Evolutionary conservation across 495 filamentous ascomycete species (phyloP), one percentile per base, ranked within the genome.

Genomic region (Zalerion maritima): DNA sequence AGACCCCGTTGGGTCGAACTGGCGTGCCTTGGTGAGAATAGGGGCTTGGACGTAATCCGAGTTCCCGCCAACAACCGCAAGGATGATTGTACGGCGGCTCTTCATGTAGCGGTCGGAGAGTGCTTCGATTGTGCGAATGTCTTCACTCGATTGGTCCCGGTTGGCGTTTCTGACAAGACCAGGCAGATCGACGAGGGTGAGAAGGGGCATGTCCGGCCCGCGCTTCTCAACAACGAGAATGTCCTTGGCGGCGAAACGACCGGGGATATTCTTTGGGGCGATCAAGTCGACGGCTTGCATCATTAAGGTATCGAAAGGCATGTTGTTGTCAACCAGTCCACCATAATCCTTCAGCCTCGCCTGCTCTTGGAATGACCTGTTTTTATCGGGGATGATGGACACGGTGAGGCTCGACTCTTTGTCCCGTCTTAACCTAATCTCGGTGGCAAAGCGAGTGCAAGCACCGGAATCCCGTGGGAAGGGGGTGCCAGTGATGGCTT

Each of bases 401-500:
- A 62, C 65, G 14, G 49, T 59, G 21, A 57, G 47, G 32, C 48
- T 57, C 12, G 52, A 45, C 12, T 55, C 39, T 11, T 61, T 50
- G 1, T 61, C 58, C 30, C 67, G 60, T 24, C 63, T 57, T 9
- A 52, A 41, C 21, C 49, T 41, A 30, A 34, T 67, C 39, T 83
- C 74, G 0, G 71, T 81, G 2, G 76, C 69, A 34, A 80, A 80
- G 0, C 73, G 59, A 0, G 78, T 82, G 45, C 78, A 81, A 0
- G 73, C 42, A 25, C 63, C 70, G 31, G 68, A 66, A 23, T 75
- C 67, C n/a, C 60, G 43, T 0, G 78, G 74, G 35, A 84, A 83
- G 0, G 69, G 66, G 10, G 81, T 69, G 21, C 71, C 64, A 0
- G 75, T 75, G 26, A 87, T 68, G 0, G 74, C 78, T 50, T 83